Percentiles rank a stretch among this genome's conserved stretches.
phyloP scores from a whole-genome alignment of 2,329 filamentous ascomycete species.

The Aureobasidium sp. region DNA sequence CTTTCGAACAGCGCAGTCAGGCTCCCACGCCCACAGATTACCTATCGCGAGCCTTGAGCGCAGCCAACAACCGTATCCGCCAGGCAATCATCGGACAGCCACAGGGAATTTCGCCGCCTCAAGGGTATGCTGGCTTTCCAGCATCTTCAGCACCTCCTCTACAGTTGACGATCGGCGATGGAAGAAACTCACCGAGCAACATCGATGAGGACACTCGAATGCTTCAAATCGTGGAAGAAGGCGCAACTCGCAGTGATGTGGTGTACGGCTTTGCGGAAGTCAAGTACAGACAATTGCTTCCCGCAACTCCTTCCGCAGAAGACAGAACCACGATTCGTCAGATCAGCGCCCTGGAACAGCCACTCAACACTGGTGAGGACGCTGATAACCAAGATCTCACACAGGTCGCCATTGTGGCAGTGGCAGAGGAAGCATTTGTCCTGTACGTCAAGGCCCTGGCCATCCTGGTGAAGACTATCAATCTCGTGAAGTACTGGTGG shows the following conservation, averaged over 20 bases:
- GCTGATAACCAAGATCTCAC: constrained; percentile 72
- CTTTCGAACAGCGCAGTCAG: constrained; percentile 69
- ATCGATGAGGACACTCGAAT: constrained; percentile 74
- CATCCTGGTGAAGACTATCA: constrained; percentile 88
- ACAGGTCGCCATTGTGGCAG: constrained; percentile 71
- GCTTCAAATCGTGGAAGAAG: constrained; percentile 80
- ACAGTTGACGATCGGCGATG: constrained; percentile 56
- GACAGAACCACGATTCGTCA: constrained; percentile 56
- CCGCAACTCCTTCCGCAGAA: constrained; percentile 70
- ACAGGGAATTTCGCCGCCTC: constrained; percentile 63
- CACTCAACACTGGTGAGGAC: constrained; percentile 31
- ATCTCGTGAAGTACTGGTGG: constrained; percentile 93
- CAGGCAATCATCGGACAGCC: constrained; percentile 58
- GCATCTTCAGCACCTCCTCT: constrained; percentile 71
- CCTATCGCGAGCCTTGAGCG: constrained; percentile 89
- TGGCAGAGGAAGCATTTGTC: constrained; percentile 91
- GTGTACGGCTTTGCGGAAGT: constrained; percentile 97
- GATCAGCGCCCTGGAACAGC: constrained; percentile 49
- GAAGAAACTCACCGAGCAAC: constrained; percentile 48
- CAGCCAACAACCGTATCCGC: constrained; percentile 66
- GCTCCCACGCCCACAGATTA: constrained; percentile 72
- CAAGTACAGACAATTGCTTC: constrained; percentile 95
- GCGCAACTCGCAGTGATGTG: constrained; percentile 87
- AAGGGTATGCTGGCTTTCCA: constrained; percentile 74
- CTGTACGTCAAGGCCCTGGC: constrained; percentile 92